Evolutionary conservation across 768 basidiomycete species (phyloP).

Genomic region (Amyloporia xantha): DNA sequence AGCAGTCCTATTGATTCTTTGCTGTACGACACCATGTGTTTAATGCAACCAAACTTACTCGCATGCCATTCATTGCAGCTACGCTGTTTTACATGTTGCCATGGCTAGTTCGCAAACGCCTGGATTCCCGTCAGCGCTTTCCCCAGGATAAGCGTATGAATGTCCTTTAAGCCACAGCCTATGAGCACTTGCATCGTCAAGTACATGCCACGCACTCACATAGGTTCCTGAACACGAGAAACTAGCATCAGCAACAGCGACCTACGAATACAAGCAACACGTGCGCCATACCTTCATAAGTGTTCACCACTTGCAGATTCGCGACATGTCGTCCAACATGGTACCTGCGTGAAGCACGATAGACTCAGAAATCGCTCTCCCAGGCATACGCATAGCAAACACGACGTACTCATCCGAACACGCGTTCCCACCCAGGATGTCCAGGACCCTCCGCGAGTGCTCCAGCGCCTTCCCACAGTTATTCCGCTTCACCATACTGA

Average conservation of each 20-base stretch:
- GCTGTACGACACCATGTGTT: too few relatives aligned
- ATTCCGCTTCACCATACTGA: conserved; percentile 91
- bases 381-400: background rate
- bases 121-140: conserved; percentile 87
- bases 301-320: conserved; percentile 93
- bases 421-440: conserved; percentile 93
- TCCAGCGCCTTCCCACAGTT: conserved; percentile 91
- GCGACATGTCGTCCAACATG: conserved; percentile 93
- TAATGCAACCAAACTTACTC: background rate
- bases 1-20: background rate
- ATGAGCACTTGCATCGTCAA: background rate
- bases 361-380: too few relatives aligned
- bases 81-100: background rate
- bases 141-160: conserved; percentile 88
- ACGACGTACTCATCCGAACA: conserved; percentile 78
- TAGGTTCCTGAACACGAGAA: conserved; percentile 44
- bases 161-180: conserved; percentile 44
- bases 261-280: background rate
- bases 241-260: background rate
- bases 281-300: conserved; percentile 71
- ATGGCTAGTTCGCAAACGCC: conserved; percentile 62
- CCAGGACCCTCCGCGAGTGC: conserved; percentile 74
- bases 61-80: background rate
- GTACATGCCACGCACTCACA: conserved; percentile 29
- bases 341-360: conserved; percentile 47